A percentile compares a stretch with the other conserved stretches of the same genome.
These are phyloP conservation scores for Sanghuangporus sanghuang DNA, from an alignment of 1,284 basidiomycete genomes.

Conservation along the genomic window DNA sequence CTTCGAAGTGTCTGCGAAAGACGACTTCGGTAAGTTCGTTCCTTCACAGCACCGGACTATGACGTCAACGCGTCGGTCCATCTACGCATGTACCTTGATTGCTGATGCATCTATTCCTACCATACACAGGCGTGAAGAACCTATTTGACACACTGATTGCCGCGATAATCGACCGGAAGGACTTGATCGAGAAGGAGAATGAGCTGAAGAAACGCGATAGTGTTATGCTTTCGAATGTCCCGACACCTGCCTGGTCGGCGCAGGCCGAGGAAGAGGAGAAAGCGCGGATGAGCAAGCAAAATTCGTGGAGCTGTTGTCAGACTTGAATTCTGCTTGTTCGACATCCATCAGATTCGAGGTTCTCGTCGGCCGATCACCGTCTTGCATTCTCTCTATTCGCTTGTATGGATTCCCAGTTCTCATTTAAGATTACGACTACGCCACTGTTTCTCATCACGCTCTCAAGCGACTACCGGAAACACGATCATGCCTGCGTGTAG, in stretches of 20 bases:
- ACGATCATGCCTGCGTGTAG: neutral
- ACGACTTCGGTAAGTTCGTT: conserved; percentile 58
- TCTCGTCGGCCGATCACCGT: neutral
- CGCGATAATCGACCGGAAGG: conserved; percentile 71
- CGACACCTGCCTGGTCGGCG: conserved; percentile 65
- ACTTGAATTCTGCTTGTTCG: neutral
- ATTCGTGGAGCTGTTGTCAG: conserved; percentile 65
- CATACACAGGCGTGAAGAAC: conserved; percentile 57
- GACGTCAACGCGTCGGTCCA: neutral
- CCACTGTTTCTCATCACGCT: neutral
- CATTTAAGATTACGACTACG: neutral
- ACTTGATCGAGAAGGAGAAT: conserved; percentile 73
- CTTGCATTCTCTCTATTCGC: neutral
- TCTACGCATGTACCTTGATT: neutral
- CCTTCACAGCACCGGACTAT: neutral
- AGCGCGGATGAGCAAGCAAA: conserved; percentile 40
- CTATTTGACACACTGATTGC: conserved; percentile 73
- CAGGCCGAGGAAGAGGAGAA: conserved; percentile 80
- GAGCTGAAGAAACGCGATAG: conserved; percentile 74
- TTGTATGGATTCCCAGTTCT: neutral
- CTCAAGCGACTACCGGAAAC: neutral
- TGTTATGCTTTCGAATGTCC: conserved; percentile 60
- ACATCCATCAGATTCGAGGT: neutral
- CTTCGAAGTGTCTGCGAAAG: conserved; percentile 83
- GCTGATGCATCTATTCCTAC: neutral